phyloP scores from a whole-genome alignment of 2,329 filamentous ascomycete genomes.

The Clarireedia homoeocarpa region DNA sequence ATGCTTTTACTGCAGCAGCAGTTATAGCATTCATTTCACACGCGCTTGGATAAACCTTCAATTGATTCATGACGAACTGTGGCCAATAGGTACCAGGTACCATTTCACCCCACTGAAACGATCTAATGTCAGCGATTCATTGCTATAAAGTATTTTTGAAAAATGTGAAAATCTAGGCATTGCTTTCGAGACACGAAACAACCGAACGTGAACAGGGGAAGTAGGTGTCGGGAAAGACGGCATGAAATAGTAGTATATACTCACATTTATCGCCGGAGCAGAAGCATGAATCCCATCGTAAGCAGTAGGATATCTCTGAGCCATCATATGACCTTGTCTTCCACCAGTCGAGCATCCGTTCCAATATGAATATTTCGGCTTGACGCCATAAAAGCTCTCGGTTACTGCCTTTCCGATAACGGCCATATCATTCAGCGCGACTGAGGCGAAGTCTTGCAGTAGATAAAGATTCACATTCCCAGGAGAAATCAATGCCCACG shows the following conservation, averaged over 20 bases:
- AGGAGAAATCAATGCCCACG: conserved; percentile 7
- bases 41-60: background rate
- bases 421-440: conserved; percentile 31
- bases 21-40: background rate
- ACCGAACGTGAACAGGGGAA: no score
- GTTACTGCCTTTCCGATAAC: conserved; percentile 29
- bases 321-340: conserved; percentile 31
- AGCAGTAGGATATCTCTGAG: conserved; percentile 31
- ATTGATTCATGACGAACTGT: conserved; percentile 2
- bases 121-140: no score
- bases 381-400: conserved; percentile 29
- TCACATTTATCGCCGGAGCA: conserved; percentile 29
- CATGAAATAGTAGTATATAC: no score
- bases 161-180: no score
- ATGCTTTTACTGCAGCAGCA: conserved; percentile 38
- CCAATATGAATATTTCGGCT: conserved; percentile 32
- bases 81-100: conserved; percentile 15
- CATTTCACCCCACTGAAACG: no score
- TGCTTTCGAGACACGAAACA: no score
- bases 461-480: conserved; percentile 18
- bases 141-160: no score
- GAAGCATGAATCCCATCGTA: conserved; percentile 35
- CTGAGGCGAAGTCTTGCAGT: conserved; percentile 32
- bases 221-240: no score
- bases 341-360: conserved; percentile 34